Evolutionary conservation across 495 filamentous ascomycete species (phyloP), one percentile per base, ranked within the genome.

Genomic region (Neurospora sp.): DNA sequence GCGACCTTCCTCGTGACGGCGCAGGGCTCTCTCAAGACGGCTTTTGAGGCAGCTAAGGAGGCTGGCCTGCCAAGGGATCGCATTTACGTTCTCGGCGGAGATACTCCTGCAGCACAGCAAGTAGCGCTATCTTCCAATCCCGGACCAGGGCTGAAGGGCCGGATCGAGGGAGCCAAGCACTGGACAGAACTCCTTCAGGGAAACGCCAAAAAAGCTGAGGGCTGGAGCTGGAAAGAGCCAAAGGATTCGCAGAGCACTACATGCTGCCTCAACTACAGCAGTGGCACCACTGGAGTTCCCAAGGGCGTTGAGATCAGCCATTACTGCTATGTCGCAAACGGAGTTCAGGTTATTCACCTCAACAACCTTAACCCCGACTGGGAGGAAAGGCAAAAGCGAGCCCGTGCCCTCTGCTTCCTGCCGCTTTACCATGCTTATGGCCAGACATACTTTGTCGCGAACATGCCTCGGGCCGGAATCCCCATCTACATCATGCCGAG

Each of bases 241-340:
- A 44, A 72, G 5, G 78, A 86, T 71, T 71, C 85, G 0, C 75
- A 72, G 9, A 71, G 72, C 54, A 81, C 82, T 9, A 77, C 82
- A 8, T 85, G 84, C 75, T 85, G 83, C 66, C 84, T 95, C 71
- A 93, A 93, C 76, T 94, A 94, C 81, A 89, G 86, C 72, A 88
- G 86, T 70, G 93, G 93, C 4, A 97, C 93, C 9, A 96, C 93
- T 0, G 93, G 93, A 4, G 84, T 93, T 7, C 91, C 93, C 16
- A 97, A 96, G 79, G 93, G 93, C 31, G 93, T 95, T 35, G 90
- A 92, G 80, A 90, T 96, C 74, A 87, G 90, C 16, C 93, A 96
- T 80, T 81, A 83, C 44, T 91, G 92, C 75, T 91, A 94, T 76
- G 84, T 92, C 27, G 84, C 91, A 70, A 94, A 96, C 79, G 87